Conservation (phyloP, 176 grass and related monocot genomes). For the Rhipidocladum racemiflorum region DNA sequence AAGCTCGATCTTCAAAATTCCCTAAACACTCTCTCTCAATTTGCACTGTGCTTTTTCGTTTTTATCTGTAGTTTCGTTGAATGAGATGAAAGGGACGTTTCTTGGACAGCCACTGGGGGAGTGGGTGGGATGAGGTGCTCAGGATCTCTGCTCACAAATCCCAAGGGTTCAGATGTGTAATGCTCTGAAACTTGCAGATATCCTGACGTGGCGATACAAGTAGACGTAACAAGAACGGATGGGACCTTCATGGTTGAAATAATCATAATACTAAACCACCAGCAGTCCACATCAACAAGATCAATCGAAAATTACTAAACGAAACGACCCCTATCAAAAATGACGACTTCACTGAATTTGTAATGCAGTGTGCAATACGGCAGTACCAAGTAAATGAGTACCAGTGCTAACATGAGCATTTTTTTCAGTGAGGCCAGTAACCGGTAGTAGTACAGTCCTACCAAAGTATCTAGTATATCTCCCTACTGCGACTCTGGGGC, state of each 20-base stretch:
- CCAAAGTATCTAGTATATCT: background rate
- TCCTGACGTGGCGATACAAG: background rate
- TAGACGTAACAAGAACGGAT: background rate
- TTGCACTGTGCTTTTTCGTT: background rate
- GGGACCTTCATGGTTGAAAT: background rate
- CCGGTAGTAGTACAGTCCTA: background rate
- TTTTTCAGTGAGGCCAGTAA: background rate
- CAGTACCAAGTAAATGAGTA: background rate
- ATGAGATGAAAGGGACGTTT: background rate
- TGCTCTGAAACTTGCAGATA: background rate
- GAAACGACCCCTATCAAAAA: constrained; percentile 8
- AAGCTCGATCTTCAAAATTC: background rate
- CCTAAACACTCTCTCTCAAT: background rate
- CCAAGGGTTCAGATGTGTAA: background rate
- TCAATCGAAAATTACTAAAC: background rate
- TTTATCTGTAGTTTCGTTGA: background rate
- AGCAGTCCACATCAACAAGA: constrained; percentile 18
- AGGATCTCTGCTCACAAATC: background rate
- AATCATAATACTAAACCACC: background rate
- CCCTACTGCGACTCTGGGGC: background rate
- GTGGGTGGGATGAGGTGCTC: no score
- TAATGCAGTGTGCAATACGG: background rate
- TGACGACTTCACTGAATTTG: background rate
- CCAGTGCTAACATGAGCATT: background rate
- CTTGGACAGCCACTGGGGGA: background rate